A percentile compares a stretch with the other conserved stretches of the same genome.
Evolutionary conservation across 1,284 basidiomycete species (phyloP).

Genomic region (Trichosporon ovoides): DNA sequence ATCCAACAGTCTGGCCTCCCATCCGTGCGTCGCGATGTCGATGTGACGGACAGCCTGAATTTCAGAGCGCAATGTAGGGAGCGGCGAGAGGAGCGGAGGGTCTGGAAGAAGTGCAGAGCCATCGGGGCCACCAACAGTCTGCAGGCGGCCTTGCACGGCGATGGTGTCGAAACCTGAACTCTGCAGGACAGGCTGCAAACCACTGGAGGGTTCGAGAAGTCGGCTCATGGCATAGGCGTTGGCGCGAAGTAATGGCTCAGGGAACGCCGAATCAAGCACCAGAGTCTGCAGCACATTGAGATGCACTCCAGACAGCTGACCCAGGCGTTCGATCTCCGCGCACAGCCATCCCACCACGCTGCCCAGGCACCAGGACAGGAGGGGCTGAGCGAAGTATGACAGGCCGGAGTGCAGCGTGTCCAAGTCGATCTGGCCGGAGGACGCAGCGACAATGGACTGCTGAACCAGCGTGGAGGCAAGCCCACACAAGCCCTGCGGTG

Average conservation of each 20-base stretch:
- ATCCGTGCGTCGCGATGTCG: slow-evolving; percentile 19
- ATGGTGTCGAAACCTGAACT: slow-evolving; percentile 35
- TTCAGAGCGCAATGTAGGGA: slow-evolving; percentile 17
- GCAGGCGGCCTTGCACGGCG: slow-evolving; percentile 26
- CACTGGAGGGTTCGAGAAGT: slow-evolving; percentile 29
- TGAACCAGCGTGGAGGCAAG: slow-evolving; percentile 52
- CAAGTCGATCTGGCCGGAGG: slow-evolving; percentile 50
- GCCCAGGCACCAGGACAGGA: slow-evolving; percentile 53
- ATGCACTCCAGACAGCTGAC: slow-evolving; percentile 39
- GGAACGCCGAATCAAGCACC: slow-evolving; percentile 36
- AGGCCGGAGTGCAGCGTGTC: slow-evolving; percentile 53
- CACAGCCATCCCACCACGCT: slow-evolving; percentile 50
- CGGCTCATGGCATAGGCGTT: slow-evolving; percentile 25
- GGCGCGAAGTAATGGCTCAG: slow-evolving; percentile 33
- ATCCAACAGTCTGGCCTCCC: slow-evolving; percentile 19
- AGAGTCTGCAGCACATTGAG: slow-evolving; percentile 44
- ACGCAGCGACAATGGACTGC: slow-evolving; percentile 51
- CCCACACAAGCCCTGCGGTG: slow-evolving; percentile 48
- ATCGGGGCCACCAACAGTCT: slow-evolving; percentile 15
- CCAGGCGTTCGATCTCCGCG: slow-evolving; percentile 41
- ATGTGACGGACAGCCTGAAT: slow-evolving; percentile 23
- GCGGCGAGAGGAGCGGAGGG: background rate
- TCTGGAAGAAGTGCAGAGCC: slow-evolving; percentile 4
- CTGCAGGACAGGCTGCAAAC: slow-evolving; percentile 34
- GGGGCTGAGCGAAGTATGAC: slow-evolving; percentile 53